phyloP scores from a whole-genome alignment of 352 stramenopile genomes.

The Blastocystis sp. region DNA sequence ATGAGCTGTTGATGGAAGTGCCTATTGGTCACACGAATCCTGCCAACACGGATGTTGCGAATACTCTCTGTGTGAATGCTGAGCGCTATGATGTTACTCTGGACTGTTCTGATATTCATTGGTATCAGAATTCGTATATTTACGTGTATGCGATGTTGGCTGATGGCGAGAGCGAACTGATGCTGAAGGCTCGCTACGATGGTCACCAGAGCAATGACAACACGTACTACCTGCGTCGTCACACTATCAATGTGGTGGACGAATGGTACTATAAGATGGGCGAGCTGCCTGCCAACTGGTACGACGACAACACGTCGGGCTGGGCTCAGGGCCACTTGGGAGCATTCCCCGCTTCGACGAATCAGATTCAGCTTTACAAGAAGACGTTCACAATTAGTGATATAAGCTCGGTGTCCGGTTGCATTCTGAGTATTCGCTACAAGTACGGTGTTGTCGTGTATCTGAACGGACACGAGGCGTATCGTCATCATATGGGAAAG shows the following conservation, averaged over 20 bases:
- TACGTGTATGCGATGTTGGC: neutral
- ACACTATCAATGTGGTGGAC: neutral
- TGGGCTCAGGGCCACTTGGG: neutral
- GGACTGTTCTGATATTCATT: neutral
- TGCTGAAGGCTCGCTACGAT: neutral
- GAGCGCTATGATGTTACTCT: neutral
- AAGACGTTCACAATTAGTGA: neutral
- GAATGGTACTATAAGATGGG: slow-evolving; percentile 35
- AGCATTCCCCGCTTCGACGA: neutral
- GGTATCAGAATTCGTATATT: neutral
- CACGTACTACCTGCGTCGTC: neutral
- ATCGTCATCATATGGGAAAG: neutral
- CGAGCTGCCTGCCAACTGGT: neutral
- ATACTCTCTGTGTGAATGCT: neutral
- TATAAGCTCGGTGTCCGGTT: neutral
- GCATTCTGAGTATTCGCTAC: neutral
- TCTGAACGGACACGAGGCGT: neutral
- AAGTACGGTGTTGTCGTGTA: neutral
- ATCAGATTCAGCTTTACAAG: neutral
- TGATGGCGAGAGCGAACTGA: neutral
- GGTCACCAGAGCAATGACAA: neutral
- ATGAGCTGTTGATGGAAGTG: neutral
- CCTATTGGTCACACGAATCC: neutral
- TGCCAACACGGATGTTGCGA: neutral
- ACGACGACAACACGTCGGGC: neutral